phyloP scores from a whole-genome alignment of 2,329 filamentous ascomycete species.

The Nigrospora osmanthi region DNA sequence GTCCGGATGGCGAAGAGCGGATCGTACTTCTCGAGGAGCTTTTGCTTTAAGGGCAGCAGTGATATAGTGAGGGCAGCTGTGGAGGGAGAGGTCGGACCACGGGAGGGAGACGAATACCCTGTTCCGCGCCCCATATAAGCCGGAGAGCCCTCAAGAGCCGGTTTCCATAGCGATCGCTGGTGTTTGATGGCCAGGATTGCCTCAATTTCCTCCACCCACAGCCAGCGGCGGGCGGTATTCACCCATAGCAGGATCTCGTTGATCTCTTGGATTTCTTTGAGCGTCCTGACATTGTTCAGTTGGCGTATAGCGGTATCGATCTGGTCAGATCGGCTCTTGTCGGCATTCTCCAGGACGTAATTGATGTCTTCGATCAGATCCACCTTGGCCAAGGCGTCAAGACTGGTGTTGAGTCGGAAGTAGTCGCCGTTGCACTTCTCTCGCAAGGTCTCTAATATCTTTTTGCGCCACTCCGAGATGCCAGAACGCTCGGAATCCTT shows the following conservation, averaged over 20 bases:
- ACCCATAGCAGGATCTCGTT: conserved; percentile 30
- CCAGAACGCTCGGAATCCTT: conserved; percentile 14
- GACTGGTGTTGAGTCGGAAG: conserved; percentile 20
- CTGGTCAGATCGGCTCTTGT: conserved; percentile 20
- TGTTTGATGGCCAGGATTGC: conserved; percentile 19
- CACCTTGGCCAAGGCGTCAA: conserved; percentile 21
- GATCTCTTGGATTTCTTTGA: conserved; percentile 26
- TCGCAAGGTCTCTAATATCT: conserved; percentile 16
- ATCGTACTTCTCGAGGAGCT: conserved; percentile 18
- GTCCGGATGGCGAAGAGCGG: conserved; percentile 19
- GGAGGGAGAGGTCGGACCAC: not conserved
- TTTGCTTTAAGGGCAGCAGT: conserved; percentile 18
- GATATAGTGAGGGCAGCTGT: conserved; percentile 15
- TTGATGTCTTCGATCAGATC: conserved; percentile 26
- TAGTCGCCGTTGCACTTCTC: conserved; percentile 21
- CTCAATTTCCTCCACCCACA: conserved; percentile 18
- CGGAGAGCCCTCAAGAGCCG: too few species aligned
- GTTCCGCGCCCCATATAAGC: too few species aligned
- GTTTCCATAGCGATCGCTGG: conserved; percentile 2
- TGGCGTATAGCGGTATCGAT: conserved; percentile 22
- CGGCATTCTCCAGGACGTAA: conserved; percentile 18
- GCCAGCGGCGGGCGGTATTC: conserved; percentile 14
- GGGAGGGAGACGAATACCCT: not conserved
- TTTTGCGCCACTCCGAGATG: conserved; percentile 22
- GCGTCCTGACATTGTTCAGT: conserved; percentile 20